Base-by-base conservation (phyloP, 2,329 filamentous ascomycete genomes). In the Pochonia chlamydosporia region DNA sequence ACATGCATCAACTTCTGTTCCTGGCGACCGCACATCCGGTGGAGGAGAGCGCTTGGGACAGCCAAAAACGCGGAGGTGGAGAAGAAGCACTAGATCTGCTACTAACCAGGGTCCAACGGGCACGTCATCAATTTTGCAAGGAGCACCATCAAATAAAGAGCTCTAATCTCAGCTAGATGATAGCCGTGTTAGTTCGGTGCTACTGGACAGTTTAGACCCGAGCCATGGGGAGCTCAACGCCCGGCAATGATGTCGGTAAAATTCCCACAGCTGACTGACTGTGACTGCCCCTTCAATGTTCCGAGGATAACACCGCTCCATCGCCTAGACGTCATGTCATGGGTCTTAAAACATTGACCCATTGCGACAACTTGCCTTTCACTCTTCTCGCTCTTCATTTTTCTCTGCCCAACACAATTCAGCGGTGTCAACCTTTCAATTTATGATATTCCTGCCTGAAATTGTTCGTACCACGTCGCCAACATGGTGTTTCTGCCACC, bases 401-500 rank as follows among this genome's bases (percentile, higher is more conserved):
- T n/a, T 14, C 30, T 33, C 5, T 33, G 8, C 14, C 9, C 30
- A 11, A 33, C 30, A 33, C 9, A 5, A 14, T n/a, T 33, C 14
- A 13, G 30, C 30, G 30, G 9, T 14, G 14, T 33, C 9, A 33
- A 5, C 5, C 5, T 33, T 33, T 20, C 16, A 7, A 7, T 20
- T 7, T 36, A n/a, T n/a, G n/a, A n/a, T n/a, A n/a, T n/a, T n/a
- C n/a, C n/a, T n/a, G n/a, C n/a, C n/a, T 16, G 16, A n/a, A 36
- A 20, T 6, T 20, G 16, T 7, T 16, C 3, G 6, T 7, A 36
- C 8, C n/a, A 18, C 14, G 33, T 26, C 30, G 11, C 11, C 45
- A 25, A 20, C 42, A 77, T 76, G 74, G 71, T 76, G 42, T 87
- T 87, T 64, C 64, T 71, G 44, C 70, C 84, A 47, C 81, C 83